These are phyloP conservation scores for Echium plantagineum DNA, from an alignment of 257 asterid genomes.

Conservation along the genomic window DNA sequence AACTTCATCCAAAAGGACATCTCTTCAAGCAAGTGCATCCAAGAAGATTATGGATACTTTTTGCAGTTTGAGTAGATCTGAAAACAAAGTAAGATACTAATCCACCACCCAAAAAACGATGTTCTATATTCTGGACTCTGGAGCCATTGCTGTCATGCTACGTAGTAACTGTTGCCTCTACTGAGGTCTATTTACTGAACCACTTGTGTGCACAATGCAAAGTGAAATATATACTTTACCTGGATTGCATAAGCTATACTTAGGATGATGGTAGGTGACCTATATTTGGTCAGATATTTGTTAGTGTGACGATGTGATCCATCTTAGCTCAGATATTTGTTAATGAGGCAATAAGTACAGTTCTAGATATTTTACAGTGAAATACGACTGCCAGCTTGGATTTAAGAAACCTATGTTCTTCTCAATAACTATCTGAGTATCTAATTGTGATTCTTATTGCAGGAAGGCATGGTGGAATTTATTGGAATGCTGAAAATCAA, in stretches of 20 bases:
- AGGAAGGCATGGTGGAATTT: slow-evolving; percentile 94
- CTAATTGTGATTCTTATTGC: slow-evolving; percentile 17
- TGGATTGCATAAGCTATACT: not conserved
- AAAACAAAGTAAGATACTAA: slow-evolving; percentile 35
- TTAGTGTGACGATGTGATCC: too few species aligned
- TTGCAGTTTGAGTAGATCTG: slow-evolving; percentile 51
- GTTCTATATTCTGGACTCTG: not conserved
- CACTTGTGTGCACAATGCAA: not conserved
- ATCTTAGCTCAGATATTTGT: too few species aligned
- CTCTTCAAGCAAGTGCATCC: slow-evolving; percentile 69
- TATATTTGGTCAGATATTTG: too few species aligned
- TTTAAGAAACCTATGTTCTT: too few species aligned
- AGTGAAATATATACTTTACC: not conserved
- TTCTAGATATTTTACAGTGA: not conserved
- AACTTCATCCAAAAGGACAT: slow-evolving; percentile 28
- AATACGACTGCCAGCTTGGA: not conserved
- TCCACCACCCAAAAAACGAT: not conserved
- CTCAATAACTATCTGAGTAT: not conserved
- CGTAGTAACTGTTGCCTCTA: not conserved
- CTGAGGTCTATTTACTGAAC: not conserved
- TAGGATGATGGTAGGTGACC: not conserved
- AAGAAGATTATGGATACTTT: slow-evolving; percentile 53
- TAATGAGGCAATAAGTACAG: not conserved
- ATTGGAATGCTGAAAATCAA: slow-evolving; percentile 78
- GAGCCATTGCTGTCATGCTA: not conserved